phyloP scores from a whole-genome alignment of 2,329 filamentous ascomycete genomes.

The Colletotrichum euphorbiae region DNA sequence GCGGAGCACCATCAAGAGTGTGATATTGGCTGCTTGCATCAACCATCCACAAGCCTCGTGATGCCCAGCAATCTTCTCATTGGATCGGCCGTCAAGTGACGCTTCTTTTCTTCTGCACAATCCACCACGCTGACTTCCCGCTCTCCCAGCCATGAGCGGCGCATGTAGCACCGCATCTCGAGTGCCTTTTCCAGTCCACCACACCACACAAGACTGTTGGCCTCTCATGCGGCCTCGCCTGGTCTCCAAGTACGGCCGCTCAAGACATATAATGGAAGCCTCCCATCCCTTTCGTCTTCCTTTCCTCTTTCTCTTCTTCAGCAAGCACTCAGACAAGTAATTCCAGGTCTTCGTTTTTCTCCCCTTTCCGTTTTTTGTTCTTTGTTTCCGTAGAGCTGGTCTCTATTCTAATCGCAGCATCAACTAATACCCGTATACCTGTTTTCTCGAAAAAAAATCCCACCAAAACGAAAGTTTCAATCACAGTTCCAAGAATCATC shows the following conservation, averaged over 20 bases:
- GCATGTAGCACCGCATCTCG: conserved; percentile 35
- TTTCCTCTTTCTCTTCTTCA: conserved; percentile 66
- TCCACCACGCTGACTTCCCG: conserved; percentile 35
- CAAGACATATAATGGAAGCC: conserved; percentile 49
- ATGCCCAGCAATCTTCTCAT: conserved; percentile 28
- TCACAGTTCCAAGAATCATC: conserved; percentile 17
- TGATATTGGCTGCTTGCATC: conserved; percentile 40
- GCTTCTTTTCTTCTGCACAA: conserved; percentile 29
- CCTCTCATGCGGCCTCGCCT: conserved; percentile 25
- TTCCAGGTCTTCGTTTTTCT: conserved; percentile 65
- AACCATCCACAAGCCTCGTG: conserved; percentile 37
- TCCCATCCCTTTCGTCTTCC: conserved; percentile 52
- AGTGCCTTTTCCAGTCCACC: conserved; percentile 29
- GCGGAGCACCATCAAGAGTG: conserved; percentile 37
- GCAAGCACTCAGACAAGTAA: conserved; percentile 72
- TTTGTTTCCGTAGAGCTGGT: conserved; percentile 63
- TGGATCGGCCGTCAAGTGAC: conserved; percentile 33
- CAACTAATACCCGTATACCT: conserved; percentile 45
- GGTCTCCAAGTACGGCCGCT: conserved; percentile 33
- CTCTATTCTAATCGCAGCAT: conserved; percentile 55
- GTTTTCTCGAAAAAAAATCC: conserved; percentile 35
- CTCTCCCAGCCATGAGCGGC: conserved; percentile 34
- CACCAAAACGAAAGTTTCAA: conserved; percentile 35
- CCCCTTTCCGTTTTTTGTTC: conserved; percentile 52
- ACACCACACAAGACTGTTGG: conserved; percentile 20